A percentile compares a stretch with the other conserved stretches of the same genome.
Conservation (phyloP, 257 asterid species). For the Solanum pennellii region DNA sequence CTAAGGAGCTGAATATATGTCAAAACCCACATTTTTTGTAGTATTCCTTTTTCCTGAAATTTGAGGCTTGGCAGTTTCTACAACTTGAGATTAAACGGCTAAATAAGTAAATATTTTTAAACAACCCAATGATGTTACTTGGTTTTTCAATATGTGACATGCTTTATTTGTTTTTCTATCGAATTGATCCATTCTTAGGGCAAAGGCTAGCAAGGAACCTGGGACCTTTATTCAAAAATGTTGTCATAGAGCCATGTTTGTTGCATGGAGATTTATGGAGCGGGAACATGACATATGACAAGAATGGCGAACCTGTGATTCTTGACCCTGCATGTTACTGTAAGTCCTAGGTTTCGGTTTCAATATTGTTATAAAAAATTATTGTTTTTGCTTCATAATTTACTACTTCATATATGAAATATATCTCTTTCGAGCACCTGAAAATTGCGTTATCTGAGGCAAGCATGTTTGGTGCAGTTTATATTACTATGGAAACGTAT, state of each 20-base stretch:
- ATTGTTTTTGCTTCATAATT: background rate
- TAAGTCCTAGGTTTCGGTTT: constrained; percentile 19
- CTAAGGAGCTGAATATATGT: background rate
- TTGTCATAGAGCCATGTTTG: constrained; percentile 71
- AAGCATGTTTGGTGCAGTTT: background rate
- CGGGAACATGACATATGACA: constrained; percentile 80
- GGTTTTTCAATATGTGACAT: background rate
- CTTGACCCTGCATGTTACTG: constrained; percentile 98
- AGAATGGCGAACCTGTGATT: constrained; percentile 79
- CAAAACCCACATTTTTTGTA: background rate
- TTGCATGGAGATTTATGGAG: constrained; percentile 98
- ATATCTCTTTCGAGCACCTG: background rate
- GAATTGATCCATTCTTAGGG: constrained; percentile 23
- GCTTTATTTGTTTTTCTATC: background rate
- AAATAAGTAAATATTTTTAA: background rate
- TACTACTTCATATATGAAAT: background rate
- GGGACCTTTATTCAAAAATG: constrained; percentile 61
- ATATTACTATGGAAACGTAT: background rate
- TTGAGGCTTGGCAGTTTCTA: background rate
- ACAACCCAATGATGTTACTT: background rate
- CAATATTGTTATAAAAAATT: background rate
- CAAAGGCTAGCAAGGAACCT: constrained; percentile 76
- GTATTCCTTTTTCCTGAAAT: background rate
- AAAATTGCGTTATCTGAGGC: background rate
- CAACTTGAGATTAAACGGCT: background rate